Evolutionary conservation across 148 eudicot species (phyloP), one percentile per base, ranked within the genome.

Genomic region (Beta vulgaris): DNA sequence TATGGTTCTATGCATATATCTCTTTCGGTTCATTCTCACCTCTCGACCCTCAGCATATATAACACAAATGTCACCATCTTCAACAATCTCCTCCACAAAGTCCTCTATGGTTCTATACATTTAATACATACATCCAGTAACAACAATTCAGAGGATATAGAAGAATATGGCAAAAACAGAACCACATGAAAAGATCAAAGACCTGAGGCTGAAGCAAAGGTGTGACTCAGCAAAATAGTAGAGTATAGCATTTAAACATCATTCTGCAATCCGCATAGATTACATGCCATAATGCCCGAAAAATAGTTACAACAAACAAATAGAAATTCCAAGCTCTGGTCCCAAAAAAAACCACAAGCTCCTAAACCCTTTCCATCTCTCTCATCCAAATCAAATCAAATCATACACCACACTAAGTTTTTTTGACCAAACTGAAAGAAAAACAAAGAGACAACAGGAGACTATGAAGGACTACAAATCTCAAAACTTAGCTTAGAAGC

Each of bases 401-500:
- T 75, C 79, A 75, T 80, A 75, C 65, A 75, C 72, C 82, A 80
- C 78, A 80, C 58, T 80, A 80, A 70, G 67, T 40, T 66, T 67
- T 67, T 26, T 80, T 69, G 72, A 80, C 79, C 82, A 76, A 80
- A 75, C 74, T 29, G 74, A 80, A 75, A 54, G 78, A 74, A 79
- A 75, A 75, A 70, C 60, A 71, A 63, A 67, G 76, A 75, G 79
- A 75, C 64, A 69, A 61, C 71, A 44, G 75, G 71, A 34, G 77
- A 79, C 82, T 79, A 79, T 79, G 77, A 42, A 75, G 82, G 75
- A 70, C 79, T 80, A 80, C 76, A 71, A 19, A 69, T 62, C 78
- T 36, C 78, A 80, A 69, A 75, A 80, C 78, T 79, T 76, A 72
- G 40, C 80, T 83, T 83, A 83, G 82, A 83, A 83, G 78, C 85